These are phyloP conservation scores for Cytospora piceicola DNA, from an alignment of 2,329 filamentous ascomycete genomes.

Conservation along the genomic window DNA sequence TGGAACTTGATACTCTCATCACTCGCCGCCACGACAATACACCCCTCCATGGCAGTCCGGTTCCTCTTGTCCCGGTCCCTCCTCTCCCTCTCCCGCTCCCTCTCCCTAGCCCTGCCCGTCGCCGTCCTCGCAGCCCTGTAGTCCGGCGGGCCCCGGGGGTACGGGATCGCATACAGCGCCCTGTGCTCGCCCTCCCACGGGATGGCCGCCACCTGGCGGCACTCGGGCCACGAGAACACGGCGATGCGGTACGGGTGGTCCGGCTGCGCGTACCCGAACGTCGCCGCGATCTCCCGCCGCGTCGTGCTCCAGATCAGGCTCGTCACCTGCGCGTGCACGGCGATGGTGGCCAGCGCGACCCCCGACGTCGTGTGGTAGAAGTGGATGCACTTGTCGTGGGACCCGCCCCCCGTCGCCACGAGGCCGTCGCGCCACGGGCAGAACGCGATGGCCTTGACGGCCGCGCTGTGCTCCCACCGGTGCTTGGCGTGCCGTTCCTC, in stretches of 20 bases:
- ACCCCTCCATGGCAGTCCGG: constrained; percentile 70
- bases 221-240: constrained; percentile 93
- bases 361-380: constrained; percentile 91
- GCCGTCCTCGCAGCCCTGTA: constrained; percentile 40
- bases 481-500: constrained; percentile 65
- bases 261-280: constrained; percentile 90
- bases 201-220: constrained; percentile 80
- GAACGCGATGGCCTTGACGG: constrained; percentile 96
- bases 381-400: constrained; percentile 92
- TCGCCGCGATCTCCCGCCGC: constrained; percentile 85
- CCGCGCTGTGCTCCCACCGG: constrained; percentile 78
- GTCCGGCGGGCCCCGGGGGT: constrained; percentile 58
- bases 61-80: constrained; percentile 48
- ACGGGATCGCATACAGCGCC: constrained; percentile 86
- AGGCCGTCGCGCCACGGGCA: constrained; percentile 91
- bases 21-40: constrained; percentile 88
- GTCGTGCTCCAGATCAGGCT: constrained; percentile 88
- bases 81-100: not conserved
- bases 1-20: constrained; percentile 95
- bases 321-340: constrained; percentile 91
- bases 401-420: constrained; percentile 88
- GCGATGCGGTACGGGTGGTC: constrained; percentile 89
- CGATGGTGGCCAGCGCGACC: constrained; percentile 83
- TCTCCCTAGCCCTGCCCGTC: constrained; percentile 48
- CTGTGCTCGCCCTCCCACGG: constrained; percentile 80